A percentile compares a stretch with the other conserved stretches of the same genome.
These are phyloP conservation scores for Ogataea haglerorum DNA, from an alignment of 805 yeast genomes.

Conservation along the genomic window DNA sequence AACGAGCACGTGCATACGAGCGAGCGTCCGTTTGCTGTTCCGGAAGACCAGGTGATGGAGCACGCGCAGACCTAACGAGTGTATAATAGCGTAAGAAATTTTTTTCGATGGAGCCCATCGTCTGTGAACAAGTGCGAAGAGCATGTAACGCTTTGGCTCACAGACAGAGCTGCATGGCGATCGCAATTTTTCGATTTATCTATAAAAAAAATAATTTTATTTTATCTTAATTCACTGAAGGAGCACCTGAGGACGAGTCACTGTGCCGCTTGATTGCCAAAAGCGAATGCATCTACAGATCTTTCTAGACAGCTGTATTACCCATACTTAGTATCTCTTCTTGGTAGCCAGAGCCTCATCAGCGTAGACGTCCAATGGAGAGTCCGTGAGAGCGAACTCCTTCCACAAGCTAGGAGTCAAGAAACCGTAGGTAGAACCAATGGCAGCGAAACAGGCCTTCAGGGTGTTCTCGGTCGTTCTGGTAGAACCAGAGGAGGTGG, in stretches of 20 bases:
- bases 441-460: slow-evolving; percentile 98
- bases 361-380: slow-evolving; percentile 94
- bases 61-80: slow-evolving; percentile 40
- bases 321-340: slow-evolving; percentile 62
- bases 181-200: too few species aligned
- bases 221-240: too few species aligned
- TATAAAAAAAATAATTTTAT: too few species aligned
- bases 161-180: not conserved
- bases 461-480: slow-evolving; percentile 99
- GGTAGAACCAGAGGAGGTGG: slow-evolving; percentile 98
- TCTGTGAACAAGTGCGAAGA: too few species aligned
- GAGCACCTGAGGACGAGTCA: too few species aligned
- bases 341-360: slow-evolving; percentile 74
- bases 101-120: too few species aligned
- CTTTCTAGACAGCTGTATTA: not conserved
- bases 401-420: slow-evolving; percentile 99
- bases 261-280: too few species aligned
- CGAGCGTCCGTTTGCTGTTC: slow-evolving; percentile 71
- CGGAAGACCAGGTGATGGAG: slow-evolving; percentile 70
- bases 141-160: too few species aligned
- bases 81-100: slow-evolving; percentile 6
- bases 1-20: slow-evolving; percentile 39
- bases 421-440: slow-evolving; percentile 99
- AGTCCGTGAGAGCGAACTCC: slow-evolving; percentile 74
- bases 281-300: not conserved